phyloP scores from a whole-genome alignment of 2,329 filamentous ascomycete species.

The Aspergillus quadricinctus region DNA sequence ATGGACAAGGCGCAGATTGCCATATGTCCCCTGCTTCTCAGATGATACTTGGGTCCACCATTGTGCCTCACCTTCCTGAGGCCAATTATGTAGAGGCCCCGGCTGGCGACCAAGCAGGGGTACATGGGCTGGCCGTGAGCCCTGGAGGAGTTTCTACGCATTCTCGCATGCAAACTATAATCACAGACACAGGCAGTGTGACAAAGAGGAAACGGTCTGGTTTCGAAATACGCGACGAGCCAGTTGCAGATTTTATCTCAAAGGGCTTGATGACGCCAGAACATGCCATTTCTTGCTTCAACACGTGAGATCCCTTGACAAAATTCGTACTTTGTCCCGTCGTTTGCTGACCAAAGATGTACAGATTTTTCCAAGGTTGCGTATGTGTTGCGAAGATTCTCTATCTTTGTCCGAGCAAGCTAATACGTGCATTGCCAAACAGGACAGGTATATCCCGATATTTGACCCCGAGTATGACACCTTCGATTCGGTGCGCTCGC shows the following conservation, averaged over 20 bases:
- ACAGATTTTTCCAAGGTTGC: slow-evolving; percentile 36
- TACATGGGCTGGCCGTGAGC: neutral
- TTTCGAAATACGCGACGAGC: slow-evolving; percentile 31
- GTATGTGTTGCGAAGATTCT: slow-evolving; percentile 14
- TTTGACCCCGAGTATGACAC: slow-evolving; percentile 46
- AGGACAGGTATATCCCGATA: slow-evolving; percentile 48
- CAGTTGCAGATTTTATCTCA: slow-evolving; percentile 32
- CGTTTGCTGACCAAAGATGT: neutral
- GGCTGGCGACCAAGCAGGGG: neutral
- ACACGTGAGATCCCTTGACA: slow-evolving; percentile 10
- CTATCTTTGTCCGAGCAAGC: neutral
- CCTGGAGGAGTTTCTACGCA: neutral
- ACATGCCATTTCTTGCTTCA: slow-evolving; percentile 30
- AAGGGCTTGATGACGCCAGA: slow-evolving; percentile 32
- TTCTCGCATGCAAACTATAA: neutral
- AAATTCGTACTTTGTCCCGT: neutral
- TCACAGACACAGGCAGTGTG: slow-evolving; percentile 5
- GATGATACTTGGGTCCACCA: neutral
- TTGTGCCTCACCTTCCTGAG: neutral
- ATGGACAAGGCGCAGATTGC: neutral
- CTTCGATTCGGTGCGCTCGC: slow-evolving; percentile 41
- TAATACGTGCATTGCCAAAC: neutral
- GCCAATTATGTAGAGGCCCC: neutral
- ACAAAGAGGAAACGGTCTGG: slow-evolving; percentile 27
- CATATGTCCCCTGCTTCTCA: neutral